A percentile compares a stretch with the other conserved stretches of the same genome.
Conservation (phyloP, 2,329 filamentous ascomycete species). For the Paracamarosporium sp. region DNA sequence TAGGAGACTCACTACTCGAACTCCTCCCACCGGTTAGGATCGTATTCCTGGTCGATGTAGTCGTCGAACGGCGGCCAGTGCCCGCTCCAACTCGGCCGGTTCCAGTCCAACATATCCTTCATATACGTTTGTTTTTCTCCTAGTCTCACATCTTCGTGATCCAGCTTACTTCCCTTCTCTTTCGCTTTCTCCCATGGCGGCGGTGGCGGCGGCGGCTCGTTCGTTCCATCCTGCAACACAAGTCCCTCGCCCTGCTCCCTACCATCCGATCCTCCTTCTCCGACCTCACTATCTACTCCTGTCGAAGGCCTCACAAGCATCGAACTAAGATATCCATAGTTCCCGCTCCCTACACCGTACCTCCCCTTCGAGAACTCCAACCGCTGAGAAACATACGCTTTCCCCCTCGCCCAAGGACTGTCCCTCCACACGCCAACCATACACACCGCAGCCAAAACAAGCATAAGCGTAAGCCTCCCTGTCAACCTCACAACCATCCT, state of each 20-base stretch:
- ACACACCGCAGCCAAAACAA: too few relatives aligned
- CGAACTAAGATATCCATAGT: too few relatives aligned
- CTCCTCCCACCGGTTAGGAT: slow-evolving; percentile 57
- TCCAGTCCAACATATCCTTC: slow-evolving; percentile 52
- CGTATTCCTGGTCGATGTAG: slow-evolving; percentile 51
- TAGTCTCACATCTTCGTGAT: slow-evolving; percentile 23
- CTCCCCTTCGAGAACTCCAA: too few relatives aligned
- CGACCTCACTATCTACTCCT: too few relatives aligned
- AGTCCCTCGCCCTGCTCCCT: slow-evolving; percentile 8
- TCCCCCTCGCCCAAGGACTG: too few relatives aligned
- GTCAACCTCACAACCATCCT: too few relatives aligned
- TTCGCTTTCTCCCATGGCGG: slow-evolving; percentile 35
- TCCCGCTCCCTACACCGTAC: too few relatives aligned
- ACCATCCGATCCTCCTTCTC: background rate
- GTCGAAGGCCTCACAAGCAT: too few relatives aligned
- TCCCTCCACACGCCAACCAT: too few relatives aligned
- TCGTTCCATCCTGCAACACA: slow-evolving; percentile 9
- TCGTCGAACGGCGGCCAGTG: slow-evolving; percentile 56
- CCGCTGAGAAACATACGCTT: too few relatives aligned
- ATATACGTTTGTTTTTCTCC: slow-evolving; percentile 46
- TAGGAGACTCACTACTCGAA: slow-evolving; percentile 44
- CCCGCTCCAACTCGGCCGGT: slow-evolving; percentile 42
- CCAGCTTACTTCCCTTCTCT: slow-evolving; percentile 21
- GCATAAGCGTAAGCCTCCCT: too few relatives aligned
- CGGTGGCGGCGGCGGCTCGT: too few relatives aligned